Evolutionary conservation across 176 grass and related monocot species (phyloP), one percentile per base, ranked within the genome.

Genomic region (Puya raimondii): DNA sequence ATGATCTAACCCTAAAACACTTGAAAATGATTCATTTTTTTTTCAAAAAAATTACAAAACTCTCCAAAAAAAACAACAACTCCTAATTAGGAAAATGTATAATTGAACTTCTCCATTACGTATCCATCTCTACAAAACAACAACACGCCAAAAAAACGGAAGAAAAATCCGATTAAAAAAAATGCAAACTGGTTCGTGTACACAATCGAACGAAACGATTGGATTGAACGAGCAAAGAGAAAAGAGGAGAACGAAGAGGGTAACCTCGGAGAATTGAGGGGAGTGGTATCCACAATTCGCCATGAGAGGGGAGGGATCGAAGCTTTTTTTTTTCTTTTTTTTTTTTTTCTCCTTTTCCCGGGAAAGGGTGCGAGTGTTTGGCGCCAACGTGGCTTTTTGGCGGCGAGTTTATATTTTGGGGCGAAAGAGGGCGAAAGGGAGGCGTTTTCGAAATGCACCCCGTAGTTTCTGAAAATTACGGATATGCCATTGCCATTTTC

Each of bases 191-290:
- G 33, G 33, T 42, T 42, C 33, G 33, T 42, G 33, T 42, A 42
- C 4, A 42, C 33, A 1, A 11, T 51, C n/a, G 23, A 14, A 29
- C 56, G 48, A 50, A 26, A 23, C 20, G 59, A 51, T 23, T 9
- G 49, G 64, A 65, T 33, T 58, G 63, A 3, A 14, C 50, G 48
- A 21, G 20, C 50, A 59, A 17, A 13, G 70, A 58, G 67, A 16
- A 67, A 20, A 16, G 65, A 57, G 9, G 27, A 27, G 10, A 51
- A 48, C 47, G 42, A 14, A 7, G 13, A 2, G 22, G 18, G 64
- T 59, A 77, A 91, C 92, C 92, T 91, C 88, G n/a, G 88, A 96
- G 78, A 96, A 91, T 26, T 87, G 47, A 23, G 92, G 88, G 47
- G 88, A 89, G 76, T 80, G 88, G 73, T 84, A 91, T 2, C 75